Evolutionary conservation across 495 filamentous ascomycete species (phyloP).

Genomic region (Aspergillus ostianus): DNA sequence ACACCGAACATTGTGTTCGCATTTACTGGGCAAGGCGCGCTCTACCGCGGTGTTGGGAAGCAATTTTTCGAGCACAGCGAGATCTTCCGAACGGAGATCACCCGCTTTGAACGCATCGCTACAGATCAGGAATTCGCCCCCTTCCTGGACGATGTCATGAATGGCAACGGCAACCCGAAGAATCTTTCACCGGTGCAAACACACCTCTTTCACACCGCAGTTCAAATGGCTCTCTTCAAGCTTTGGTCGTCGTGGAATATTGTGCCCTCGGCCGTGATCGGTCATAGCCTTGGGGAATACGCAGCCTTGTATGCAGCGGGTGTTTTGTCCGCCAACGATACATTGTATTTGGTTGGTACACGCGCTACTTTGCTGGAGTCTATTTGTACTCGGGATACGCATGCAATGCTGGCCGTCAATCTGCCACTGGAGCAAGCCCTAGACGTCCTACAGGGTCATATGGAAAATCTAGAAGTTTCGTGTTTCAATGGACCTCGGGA

Average conservation of each 20-base stretch:
- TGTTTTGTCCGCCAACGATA: constrained; percentile 70
- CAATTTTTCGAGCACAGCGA: constrained; percentile 64
- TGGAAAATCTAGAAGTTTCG: constrained; percentile 37
- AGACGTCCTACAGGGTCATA: constrained; percentile 21
- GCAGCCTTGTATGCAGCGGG: constrained; percentile 76
- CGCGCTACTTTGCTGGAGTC: constrained; percentile 70
- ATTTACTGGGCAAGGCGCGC: constrained; percentile 58
- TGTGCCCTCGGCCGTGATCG: constrained; percentile 71
- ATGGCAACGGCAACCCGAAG: constrained; percentile 41
- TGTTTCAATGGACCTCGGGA: constrained; percentile 48
- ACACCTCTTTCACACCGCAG: constrained; percentile 72
- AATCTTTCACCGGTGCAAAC: constrained; percentile 70
- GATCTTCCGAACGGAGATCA: constrained; percentile 68
- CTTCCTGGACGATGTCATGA: constrained; percentile 64
- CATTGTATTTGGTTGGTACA: constrained; percentile 68
- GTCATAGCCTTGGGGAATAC: constrained; percentile 78
- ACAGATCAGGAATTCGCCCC: constrained; percentile 62
- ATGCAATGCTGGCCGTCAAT: constrained; percentile 55
- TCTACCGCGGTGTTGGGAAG: constrained; percentile 65
- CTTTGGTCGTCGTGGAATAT: constrained; percentile 81
- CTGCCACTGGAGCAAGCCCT: constrained; percentile 26
- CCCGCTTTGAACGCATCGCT: constrained; percentile 67
- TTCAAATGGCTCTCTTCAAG: constrained; percentile 82
- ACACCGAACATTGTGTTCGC: constrained; percentile 50
- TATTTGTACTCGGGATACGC: constrained; percentile 68